Evolutionary conservation across 108 stramenopile genomes (phyloP).

Genomic region (Hondaea fermentalgiana): DNA sequence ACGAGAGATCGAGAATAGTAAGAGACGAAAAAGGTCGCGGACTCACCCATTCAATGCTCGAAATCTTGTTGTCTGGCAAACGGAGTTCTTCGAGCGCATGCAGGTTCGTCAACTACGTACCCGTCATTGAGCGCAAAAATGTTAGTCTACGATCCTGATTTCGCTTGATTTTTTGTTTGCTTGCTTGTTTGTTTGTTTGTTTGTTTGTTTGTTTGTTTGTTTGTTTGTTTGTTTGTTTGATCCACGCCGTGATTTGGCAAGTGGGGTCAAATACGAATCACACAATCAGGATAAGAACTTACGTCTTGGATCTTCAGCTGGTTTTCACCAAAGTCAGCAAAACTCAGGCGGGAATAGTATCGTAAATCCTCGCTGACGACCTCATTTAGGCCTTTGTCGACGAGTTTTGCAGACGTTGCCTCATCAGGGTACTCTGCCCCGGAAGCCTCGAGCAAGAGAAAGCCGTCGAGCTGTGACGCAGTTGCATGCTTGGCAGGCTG

Average conservation of each 20-base stretch:
- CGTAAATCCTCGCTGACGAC: background rate
- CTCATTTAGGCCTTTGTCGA: background rate
- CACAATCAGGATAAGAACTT: background rate
- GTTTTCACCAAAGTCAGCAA: background rate
- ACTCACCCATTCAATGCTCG: background rate
- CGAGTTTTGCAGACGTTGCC: background rate
- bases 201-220: no score
- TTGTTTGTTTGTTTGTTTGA: no score
- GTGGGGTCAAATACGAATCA: no score
- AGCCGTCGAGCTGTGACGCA: background rate
- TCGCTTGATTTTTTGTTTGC: no score
- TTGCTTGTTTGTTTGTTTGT: no score
- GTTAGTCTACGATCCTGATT: no score
- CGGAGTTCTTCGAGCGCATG: background rate
- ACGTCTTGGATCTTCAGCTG: background rate
- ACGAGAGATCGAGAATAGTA: background rate
- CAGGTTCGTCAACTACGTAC: background rate
- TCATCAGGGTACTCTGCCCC: background rate
- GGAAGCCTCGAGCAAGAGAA: background rate
- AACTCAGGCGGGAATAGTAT: background rate
- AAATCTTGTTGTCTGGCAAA: background rate
- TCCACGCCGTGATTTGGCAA: no score
- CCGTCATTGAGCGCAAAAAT: no score
- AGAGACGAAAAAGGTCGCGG: background rate
- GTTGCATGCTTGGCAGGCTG: background rate